Percentiles rank a stretch among this genome's conserved stretches.
Conservation (phyloP, 2,329 filamentous ascomycete genomes). For the Curvularia spicifera region DNA sequence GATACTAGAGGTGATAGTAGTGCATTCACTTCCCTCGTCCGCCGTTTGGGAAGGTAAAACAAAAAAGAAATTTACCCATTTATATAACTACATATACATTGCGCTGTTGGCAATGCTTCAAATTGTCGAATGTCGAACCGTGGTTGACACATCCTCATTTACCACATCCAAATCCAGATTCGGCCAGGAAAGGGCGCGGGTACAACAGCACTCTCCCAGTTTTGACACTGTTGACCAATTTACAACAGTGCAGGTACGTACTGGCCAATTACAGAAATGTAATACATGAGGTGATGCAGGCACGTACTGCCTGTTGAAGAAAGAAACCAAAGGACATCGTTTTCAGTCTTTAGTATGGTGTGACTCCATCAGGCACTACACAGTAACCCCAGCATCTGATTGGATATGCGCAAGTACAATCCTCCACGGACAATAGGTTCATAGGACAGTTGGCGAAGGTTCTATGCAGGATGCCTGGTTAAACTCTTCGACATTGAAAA, state of each 20-base stretch:
- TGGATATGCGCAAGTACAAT: background rate
- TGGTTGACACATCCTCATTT: background rate
- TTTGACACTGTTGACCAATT: background rate
- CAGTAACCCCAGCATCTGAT: background rate
- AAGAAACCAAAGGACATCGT: background rate
- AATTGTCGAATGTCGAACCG: background rate
- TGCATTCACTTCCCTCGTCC: background rate
- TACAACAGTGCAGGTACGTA: background rate
- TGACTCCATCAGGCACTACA: background rate
- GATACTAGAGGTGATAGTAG: background rate
- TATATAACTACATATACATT: too few relatives aligned
- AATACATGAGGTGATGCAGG: background rate
- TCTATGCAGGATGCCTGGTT: background rate
- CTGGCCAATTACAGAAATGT: background rate
- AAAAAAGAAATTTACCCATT: too few relatives aligned
- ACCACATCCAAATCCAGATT: background rate
- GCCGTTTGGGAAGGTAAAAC: too few relatives aligned
- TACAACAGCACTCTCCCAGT: rapidly evolving
- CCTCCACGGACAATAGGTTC: background rate
- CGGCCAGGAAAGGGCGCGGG: background rate
- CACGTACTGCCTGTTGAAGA: background rate
- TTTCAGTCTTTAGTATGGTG: background rate
- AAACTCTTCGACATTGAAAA: background rate
- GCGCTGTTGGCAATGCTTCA: too few relatives aligned
- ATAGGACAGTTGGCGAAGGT: background rate